Base-by-base conservation (phyloP, 352 stramenopile species). In the Globisporangium perplexum region DNA sequence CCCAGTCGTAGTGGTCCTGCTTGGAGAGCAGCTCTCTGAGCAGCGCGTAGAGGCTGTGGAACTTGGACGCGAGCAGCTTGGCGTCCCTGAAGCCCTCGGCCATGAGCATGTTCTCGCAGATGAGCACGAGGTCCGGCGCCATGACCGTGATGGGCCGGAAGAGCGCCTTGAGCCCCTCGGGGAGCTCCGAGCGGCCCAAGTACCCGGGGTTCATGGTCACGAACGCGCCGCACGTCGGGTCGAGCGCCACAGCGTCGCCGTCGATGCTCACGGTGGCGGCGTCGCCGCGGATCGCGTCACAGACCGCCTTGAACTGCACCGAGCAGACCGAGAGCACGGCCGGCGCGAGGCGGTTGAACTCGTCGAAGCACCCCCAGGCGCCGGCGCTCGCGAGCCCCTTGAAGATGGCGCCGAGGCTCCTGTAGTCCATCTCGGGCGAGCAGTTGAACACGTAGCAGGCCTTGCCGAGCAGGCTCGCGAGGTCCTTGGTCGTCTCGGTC, bases 171-270 rank as follows among this genome's bases (percentile, higher is more conserved):
- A 98, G 74, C 1, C 92, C 93, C 66, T 98, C 94, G 1, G 95
- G 95, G 1, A 98, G 76, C 68, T 98, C 93, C 3, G 86, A 96
- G 14, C 94, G 78, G 0, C 94, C 94, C 8, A 98, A 59, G 45
- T 98, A 98, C 1, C 93, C 94, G 11, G 95, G 95, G 60, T 98
- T 98, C 95, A 98, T 98, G 14, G 93, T 98, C 62, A 98, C 98
- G 57, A 97, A 98, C 12, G 88, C 96, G 24, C 94, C 95, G 50
- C 89, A 97, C 1, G 78, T 88, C 8, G 83, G 65, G 55, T 98
- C 90, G 0, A 98, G 71, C 22, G 57, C 77, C 17, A 98, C 88
- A 23, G 72, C 79, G 63, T 97, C 88, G 10, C 90, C 93, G 57
- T 98, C 92, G 33, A 98, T 93, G 7, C 88, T 77, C 35, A 98